Conservation (phyloP, 2,329 filamentous ascomycete genomes). For the Penicillium sp. region DNA sequence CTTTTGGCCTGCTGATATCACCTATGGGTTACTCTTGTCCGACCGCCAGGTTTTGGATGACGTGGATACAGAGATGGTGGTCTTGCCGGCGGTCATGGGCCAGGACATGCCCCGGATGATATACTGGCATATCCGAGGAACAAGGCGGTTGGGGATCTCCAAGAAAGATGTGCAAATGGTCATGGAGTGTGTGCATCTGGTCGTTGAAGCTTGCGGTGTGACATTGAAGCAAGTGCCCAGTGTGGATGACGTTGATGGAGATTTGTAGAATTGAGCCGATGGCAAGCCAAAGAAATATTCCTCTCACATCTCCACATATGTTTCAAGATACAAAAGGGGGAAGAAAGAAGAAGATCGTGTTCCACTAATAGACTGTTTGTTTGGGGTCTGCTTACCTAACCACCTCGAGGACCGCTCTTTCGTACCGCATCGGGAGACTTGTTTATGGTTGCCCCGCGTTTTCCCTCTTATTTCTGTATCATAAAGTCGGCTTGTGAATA, state of each 20-base stretch:
- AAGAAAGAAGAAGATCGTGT: neutral
- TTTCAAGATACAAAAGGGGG: conserved; percentile 1
- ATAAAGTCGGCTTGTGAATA: conserved; percentile 9
- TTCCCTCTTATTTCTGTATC: conserved; percentile 13
- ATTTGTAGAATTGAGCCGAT: neutral
- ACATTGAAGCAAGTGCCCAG: conserved; percentile 9
- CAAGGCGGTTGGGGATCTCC: conserved; percentile 36
- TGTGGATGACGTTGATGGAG: neutral
- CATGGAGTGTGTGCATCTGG: conserved; percentile 15
- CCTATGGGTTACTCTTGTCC: conserved; percentile 57
- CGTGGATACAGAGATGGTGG: conserved; percentile 42
- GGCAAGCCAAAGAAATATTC: neutral
- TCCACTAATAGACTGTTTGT: conserved; percentile 2
- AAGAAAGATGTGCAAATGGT: conserved; percentile 37
- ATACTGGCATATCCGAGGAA: conserved; percentile 43
- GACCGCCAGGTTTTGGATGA: conserved; percentile 37
- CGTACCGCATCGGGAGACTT: conserved; percentile 39
- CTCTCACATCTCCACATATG: neutral
- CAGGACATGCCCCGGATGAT: conserved; percentile 37
- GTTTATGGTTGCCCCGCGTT: conserved; percentile 33
- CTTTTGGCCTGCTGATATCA: conserved; percentile 70
- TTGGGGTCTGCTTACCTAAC: conserved; percentile 19
- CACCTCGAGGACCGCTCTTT: conserved; percentile 10
- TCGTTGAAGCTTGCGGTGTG: conserved; percentile 14
- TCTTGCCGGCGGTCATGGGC: conserved; percentile 40